phyloP scores from a whole-genome alignment of 805 yeast genomes.

The Candida ovalis region DNA sequence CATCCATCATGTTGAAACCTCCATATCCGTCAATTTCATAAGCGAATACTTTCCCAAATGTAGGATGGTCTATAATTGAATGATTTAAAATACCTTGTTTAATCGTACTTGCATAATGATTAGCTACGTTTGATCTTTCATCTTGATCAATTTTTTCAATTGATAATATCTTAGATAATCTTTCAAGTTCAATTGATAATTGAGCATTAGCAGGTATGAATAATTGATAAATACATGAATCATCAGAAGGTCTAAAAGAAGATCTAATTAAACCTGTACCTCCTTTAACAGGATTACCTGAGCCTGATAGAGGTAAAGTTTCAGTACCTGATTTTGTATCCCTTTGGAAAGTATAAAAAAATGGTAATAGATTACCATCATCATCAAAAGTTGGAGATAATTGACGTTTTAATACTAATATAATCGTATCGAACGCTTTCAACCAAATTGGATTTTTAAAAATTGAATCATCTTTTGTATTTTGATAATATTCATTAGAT shows the following conservation, averaged over 20 bases:
- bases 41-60: conserved; percentile 75
- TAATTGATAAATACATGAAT: conserved; percentile 74
- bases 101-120: conserved; percentile 39
- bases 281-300: conserved; percentile 77
- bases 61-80: conserved; percentile 66
- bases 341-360: conserved; percentile 67
- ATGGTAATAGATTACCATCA: conserved; percentile 44
- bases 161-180: conserved; percentile 18
- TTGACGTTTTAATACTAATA: conserved; percentile 56
- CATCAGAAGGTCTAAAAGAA: conserved; percentile 87
- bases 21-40: conserved; percentile 90
- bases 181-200: conserved; percentile 57
- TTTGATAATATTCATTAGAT: conserved; percentile 62
- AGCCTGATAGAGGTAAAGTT: conserved; percentile 72
- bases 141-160: not conserved
- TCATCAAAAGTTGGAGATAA: conserved; percentile 56
- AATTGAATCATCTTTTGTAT: conserved; percentile 46
- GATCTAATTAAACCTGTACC: conserved; percentile 72
- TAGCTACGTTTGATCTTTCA: conserved; percentile 27
- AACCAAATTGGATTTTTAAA: conserved; percentile 53
- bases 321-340: conserved; percentile 75
- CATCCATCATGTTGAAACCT: conserved; percentile 73
- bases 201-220: conserved; percentile 87
- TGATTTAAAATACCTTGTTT: conserved; percentile 53
- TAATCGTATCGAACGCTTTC: conserved; percentile 48